Conservation (phyloP, 148 eudicot species). For the Rheum nobile region DNA sequence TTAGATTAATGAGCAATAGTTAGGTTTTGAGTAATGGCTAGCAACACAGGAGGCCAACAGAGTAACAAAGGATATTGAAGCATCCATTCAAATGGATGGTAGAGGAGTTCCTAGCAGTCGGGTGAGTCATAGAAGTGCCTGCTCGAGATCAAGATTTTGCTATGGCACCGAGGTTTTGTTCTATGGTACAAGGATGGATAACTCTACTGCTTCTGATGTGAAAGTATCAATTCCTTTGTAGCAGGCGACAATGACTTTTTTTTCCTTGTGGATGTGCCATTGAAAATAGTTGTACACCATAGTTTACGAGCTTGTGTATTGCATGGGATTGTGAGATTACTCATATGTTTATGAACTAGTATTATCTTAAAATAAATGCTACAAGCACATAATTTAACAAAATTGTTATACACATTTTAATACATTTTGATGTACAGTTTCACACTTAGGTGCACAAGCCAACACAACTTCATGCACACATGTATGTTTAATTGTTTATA, state of each 20-base stretch:
- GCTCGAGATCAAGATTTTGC: slow-evolving; percentile 38
- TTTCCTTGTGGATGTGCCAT: slow-evolving; percentile 40
- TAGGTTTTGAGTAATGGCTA: slow-evolving; percentile 60
- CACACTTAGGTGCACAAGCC: no score
- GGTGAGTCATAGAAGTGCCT: slow-evolving; percentile 51
- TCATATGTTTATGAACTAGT: no score
- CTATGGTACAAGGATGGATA: slow-evolving; percentile 65
- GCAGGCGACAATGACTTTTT: slow-evolving; percentile 62
- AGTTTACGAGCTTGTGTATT: no score
- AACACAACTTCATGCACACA: no score
- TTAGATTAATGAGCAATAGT: no score
- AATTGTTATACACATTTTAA: no score
- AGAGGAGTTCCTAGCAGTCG: slow-evolving; percentile 57
- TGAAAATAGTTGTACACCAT: no score
- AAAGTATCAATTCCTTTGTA: slow-evolving; percentile 49
- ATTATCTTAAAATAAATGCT: no score
- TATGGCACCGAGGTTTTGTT: slow-evolving; percentile 69
- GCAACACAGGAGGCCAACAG: slow-evolving; percentile 30
- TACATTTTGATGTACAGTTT: no score
- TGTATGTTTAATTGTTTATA: no score
- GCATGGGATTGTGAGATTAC: no score
- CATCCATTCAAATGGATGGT: slow-evolving; percentile 63
- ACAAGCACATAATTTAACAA: no score
- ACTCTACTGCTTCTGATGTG: slow-evolving; percentile 31
- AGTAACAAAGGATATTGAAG: slow-evolving; percentile 36